Evolutionary conservation across 768 basidiomycete species (phyloP).

Genomic region (Boletus edulis): DNA sequence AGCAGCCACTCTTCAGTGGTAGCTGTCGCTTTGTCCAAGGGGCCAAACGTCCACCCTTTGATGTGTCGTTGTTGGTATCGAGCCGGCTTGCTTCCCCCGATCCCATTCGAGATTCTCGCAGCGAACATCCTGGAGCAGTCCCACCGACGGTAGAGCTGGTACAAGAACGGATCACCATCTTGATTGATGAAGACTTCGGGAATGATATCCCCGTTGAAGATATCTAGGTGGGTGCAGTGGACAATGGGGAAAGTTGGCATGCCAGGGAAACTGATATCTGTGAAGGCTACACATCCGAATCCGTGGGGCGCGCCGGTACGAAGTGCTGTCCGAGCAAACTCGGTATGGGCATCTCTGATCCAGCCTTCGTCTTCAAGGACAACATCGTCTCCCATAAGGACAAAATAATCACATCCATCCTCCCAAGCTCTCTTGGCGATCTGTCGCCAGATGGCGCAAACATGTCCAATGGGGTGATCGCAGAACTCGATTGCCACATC

Average conservation of each 20-base stretch:
- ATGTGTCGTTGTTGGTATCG: constrained; percentile 48
- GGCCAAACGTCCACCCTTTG: constrained; percentile 47
- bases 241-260: constrained; percentile 64
- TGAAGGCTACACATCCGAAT: constrained; percentile 58
- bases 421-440: constrained; percentile 47
- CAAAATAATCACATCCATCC: constrained; percentile 48
- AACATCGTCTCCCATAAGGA: constrained; percentile 57
- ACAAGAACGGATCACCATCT: constrained; percentile 57
- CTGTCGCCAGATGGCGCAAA: constrained; percentile 55
- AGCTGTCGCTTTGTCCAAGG: constrained; percentile 41
- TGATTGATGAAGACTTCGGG: constrained; percentile 56
- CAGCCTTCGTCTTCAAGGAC: constrained; percentile 49
- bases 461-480: constrained; percentile 41
- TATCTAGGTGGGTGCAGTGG: constrained; percentile 53
- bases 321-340: constrained; percentile 37
- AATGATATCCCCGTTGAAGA: constrained; percentile 49
- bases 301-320: constrained; percentile 37
- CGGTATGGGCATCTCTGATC: constrained; percentile 42
- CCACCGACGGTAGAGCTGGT: constrained; percentile 60
- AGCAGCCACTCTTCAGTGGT: constrained; percentile 38
- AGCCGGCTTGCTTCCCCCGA: constrained; percentile 46
- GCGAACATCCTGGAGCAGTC: constrained; percentile 46
- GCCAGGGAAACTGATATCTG: constrained; percentile 51
- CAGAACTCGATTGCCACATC: constrained; percentile 38
- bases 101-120: constrained; percentile 39